Base-by-base conservation (phyloP, 148 eudicot genomes). In the Camellia lanceoleosa region DNA sequence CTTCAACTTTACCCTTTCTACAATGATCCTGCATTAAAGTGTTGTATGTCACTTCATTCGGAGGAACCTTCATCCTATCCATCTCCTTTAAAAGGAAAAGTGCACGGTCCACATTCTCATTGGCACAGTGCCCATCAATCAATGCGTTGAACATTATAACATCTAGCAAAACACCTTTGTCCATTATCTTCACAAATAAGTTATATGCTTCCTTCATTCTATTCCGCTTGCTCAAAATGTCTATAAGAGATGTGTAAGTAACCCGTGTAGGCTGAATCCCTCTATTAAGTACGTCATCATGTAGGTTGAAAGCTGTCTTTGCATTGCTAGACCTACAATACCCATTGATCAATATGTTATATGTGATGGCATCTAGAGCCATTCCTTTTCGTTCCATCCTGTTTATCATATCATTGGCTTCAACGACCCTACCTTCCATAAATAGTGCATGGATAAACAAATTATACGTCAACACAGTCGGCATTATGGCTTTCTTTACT, bases 11-110 rank as follows among this genome's bases (percentile, higher is more conserved):
- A 49, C 95, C 92, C 65, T 79, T 77, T 64, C 83, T 80, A 70
- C 95, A 91, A 76, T 82, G 85, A 7, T 92, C 97, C 65, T 91
- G 92, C 92, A 93, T 90, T 67, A 93, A 67, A 1, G 90, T 90
- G 80, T 93, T 93, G 84, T 89, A 93, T 2, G 97, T 93, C 63
- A 93, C 91, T 80, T 91, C 95, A 87, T 93, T 91, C 46, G 95
- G 89, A 51, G 70, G 30, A 77, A 93, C 75, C 72, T 80, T 87
- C 82, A 86, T 66, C 76, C 30, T 83, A 41, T 86, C 86, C 93
- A 93, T 93, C 84, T 90, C 90, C 68, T 79, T 82, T 82, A 91
- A 76, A 75, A 88, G 80, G 14, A 77, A 81, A 75, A 83, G 82
- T 61, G 90, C 95, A 51, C 78, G 84, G 54, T 86, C 88, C 54